Evolutionary conservation across 176 grass and related monocot species (phyloP), one percentile per base, ranked within the genome.

Genomic region (Phoenix dactylifera): DNA sequence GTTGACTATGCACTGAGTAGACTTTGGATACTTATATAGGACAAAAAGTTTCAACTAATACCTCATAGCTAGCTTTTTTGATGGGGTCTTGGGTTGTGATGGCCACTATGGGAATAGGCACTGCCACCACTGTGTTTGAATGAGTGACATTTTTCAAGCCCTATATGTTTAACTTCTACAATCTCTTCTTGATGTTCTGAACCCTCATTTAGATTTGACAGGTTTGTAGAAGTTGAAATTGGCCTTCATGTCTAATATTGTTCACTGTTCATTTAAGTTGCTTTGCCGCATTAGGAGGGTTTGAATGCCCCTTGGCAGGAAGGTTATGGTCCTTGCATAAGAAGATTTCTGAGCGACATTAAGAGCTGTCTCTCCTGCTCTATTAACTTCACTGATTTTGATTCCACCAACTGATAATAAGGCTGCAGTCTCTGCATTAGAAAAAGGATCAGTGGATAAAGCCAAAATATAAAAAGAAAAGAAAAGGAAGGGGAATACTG

Each of bases 191-290:
- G 65, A 68, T 68, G 50, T 44, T 57, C 52, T 68, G 52, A 4
- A 68, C 65, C 26, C 35, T 68, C 52, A 57, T 48, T 44, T 56
- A 52, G 15, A 52, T 68, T 56, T 57, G 65, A 15, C 26, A 18
- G 18, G 65, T 68, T 54, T 56, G 65, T 10, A 7, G 54, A 26
- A 68, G 51, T 56, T 68, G 65, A 16, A 52, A 68, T 44, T 56
- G 65, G 39, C 56, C 65, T 35, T 56, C 52, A 54, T 68, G 65
- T 24, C 55, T 48, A 39, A 68, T 68, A 52, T 68, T 28, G 15
- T 52, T 67, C 24, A 67, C 64, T 12, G 64, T 67, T 54, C 54
- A 23, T 5, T 68, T 56, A 25, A 56, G 52, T 56, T 68, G 65
- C 51, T 68, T 68, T 6, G 65, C 65, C 3, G 26, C 52, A 4